These are phyloP conservation scores for Scleroderma citrinum DNA, from an alignment of 768 basidiomycete species.

Conservation along the genomic window DNA sequence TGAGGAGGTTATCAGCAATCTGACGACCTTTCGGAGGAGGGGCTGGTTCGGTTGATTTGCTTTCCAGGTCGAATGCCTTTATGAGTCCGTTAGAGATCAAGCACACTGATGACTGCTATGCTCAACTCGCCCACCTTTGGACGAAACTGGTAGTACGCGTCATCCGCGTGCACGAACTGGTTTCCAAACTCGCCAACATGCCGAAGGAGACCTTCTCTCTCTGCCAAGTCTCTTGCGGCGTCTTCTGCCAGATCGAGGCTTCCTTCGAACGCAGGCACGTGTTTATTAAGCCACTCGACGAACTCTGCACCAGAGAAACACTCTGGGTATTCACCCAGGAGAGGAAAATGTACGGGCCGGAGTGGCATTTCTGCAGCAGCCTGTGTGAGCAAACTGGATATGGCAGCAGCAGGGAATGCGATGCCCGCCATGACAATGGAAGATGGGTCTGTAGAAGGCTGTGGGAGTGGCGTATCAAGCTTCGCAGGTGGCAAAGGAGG, in stretches of 20 bases:
- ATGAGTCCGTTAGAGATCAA: constrained; percentile 15
- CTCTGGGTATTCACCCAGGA: constrained; percentile 79
- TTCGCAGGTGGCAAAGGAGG: constrained; percentile 47
- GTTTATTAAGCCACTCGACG: constrained; percentile 73
- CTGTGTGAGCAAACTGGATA: constrained; percentile 65
- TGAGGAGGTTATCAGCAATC: constrained; percentile 53
- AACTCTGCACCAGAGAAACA: constrained; percentile 90
- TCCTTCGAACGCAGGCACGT: constrained; percentile 73
- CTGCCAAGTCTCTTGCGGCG: constrained; percentile 48
- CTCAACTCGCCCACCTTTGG: constrained; percentile 68
- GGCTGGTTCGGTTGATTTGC: constrained; percentile 19
- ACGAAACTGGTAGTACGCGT: constrained; percentile 81
- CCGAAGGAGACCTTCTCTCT: constrained; percentile 53
- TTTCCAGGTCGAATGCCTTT: constrained; percentile 27
- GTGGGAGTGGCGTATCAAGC: constrained; percentile 31
- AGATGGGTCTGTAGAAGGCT: constrained; percentile 38
- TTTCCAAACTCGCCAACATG: constrained; percentile 82
- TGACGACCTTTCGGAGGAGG: constrained; percentile 27
- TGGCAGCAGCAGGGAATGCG: constrained; percentile 52
- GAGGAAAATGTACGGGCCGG: constrained; percentile 65
- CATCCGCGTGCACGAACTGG: constrained; percentile 68
- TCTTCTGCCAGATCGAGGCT: constrained; percentile 77
- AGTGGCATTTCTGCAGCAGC: constrained; percentile 71
- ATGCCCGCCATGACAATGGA: constrained; percentile 75
- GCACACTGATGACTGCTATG: constrained; percentile 4